Percentiles rank a stretch among this genome's conserved stretches.
phyloP scores from a whole-genome alignment of 129 eudicot species.

The Silybum marianum region DNA sequence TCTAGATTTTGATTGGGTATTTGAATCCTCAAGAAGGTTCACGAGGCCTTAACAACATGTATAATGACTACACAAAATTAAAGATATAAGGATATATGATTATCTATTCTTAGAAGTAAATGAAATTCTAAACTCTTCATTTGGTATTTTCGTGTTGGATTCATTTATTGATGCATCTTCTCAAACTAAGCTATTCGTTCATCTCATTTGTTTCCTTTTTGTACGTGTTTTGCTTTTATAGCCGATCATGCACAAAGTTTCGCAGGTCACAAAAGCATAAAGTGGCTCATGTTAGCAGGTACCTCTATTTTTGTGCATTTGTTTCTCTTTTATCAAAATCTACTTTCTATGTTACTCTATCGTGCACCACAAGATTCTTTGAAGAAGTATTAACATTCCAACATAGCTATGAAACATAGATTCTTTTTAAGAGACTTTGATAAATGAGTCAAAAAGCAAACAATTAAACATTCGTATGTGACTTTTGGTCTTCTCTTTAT shows the following conservation, averaged over 20 bases:
- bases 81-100: slow-evolving; percentile 7
- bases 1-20: slow-evolving; percentile 34
- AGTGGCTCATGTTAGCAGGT: slow-evolving; percentile 22
- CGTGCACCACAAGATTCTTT: background rate
- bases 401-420: slow-evolving; percentile 23
- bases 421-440: slow-evolving; percentile 21
- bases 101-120: slow-evolving; percentile 17
- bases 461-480: slow-evolving; percentile 11
- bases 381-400: slow-evolving; percentile 11
- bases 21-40: background rate
- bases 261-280: slow-evolving; percentile 13
- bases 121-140: background rate
- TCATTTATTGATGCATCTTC: background rate
- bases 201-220: background rate
- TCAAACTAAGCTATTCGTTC: background rate
- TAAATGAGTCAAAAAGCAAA: slow-evolving; percentile 29
- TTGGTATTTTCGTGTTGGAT: slow-evolving; percentile 1
- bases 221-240: slow-evolving; percentile 15
- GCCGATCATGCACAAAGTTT: slow-evolving; percentile 13
- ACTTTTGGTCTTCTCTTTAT: slow-evolving; percentile 19
- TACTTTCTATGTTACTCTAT: background rate
- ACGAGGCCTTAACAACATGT: slow-evolving; percentile 22
- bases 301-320: slow-evolving; percentile 1
- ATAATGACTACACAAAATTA: slow-evolving; percentile 12
- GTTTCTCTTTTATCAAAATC: background rate